These are phyloP conservation scores for Lepraria neglecta DNA, from an alignment of 495 filamentous ascomycete species.

Conservation along the genomic window DNA sequence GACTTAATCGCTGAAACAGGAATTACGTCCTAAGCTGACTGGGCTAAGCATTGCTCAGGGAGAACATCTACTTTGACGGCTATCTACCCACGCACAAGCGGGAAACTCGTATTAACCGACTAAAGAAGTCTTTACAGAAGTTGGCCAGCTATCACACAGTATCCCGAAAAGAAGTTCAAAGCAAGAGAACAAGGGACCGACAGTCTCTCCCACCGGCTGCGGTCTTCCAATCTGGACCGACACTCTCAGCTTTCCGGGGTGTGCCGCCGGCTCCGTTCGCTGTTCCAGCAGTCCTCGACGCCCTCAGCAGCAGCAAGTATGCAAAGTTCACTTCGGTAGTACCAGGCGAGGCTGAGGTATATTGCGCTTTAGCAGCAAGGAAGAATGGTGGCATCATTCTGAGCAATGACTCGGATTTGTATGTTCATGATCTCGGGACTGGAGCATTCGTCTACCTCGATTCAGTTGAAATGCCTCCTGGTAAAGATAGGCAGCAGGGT, in stretches of 20 bases:
- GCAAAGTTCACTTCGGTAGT: conserved; percentile 48
- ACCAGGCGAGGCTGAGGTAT: conserved; percentile 64
- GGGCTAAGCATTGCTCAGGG: conserved; percentile 27
- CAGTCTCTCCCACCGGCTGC: neutral
- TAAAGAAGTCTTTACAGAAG: conserved; percentile 41
- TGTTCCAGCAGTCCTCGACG: conserved; percentile 61
- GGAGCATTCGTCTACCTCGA: conserved; percentile 56
- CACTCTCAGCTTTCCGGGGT: conserved; percentile 22
- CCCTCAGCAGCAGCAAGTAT: conserved; percentile 45
- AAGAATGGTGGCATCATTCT: conserved; percentile 45
- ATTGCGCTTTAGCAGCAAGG: conserved; percentile 55
- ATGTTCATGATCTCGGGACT: conserved; percentile 58
- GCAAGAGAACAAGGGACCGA: neutral
- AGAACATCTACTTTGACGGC: conserved; percentile 70
- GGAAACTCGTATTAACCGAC: conserved; percentile 44
- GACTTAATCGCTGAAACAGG: neutral
- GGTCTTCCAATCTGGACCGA: conserved; percentile 11
- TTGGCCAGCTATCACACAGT: conserved; percentile 35
- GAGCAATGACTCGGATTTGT: conserved; percentile 69
- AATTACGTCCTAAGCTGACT: neutral
- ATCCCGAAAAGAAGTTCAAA: conserved; percentile 14
- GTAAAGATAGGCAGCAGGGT: conserved; percentile 3
- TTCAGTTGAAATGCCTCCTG: conserved; percentile 34
- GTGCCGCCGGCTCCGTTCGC: conserved; percentile 58
- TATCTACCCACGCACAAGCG: conserved; percentile 58